Percentiles rank a stretch among this genome's conserved stretches.
Evolutionary conservation across 1,139 yeast species (phyloP).

Genomic region (Lodderomyces parapsilosis): DNA sequence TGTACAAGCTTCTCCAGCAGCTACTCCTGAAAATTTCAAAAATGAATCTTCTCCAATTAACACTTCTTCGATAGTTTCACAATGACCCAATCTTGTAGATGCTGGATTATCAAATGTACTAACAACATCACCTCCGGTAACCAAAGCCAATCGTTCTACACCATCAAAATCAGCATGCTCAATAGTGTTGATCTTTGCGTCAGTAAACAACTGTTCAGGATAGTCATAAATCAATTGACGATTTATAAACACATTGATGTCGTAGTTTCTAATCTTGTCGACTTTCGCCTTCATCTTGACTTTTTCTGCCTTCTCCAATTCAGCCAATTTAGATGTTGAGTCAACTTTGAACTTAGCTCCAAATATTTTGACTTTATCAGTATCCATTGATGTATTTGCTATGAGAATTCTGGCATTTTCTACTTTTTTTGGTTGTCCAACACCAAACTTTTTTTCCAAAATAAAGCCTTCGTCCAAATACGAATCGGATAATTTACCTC

Average conservation of each 20-base stretch:
- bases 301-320: constrained; percentile 92
- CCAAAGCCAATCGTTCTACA: constrained; percentile 92
- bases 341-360: constrained; percentile 98
- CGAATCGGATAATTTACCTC: constrained; percentile 90
- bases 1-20: constrained; percentile 96
- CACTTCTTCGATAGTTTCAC: constrained; percentile 87
- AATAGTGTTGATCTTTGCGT: constrained; percentile 81
- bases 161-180: constrained; percentile 99
- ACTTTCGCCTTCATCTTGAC: constrained; percentile 90
- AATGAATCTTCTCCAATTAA: constrained; percentile 87
- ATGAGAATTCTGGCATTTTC: constrained; percentile 84
- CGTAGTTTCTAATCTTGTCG: constrained; percentile 78
- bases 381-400: constrained; percentile 96
- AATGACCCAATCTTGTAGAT: constrained; percentile 78
- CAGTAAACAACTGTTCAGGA: constrained; percentile 94
- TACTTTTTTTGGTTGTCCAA: constrained; percentile 84
- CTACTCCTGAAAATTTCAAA: constrained; percentile 90
- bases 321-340: constrained; percentile 91
- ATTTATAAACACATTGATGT: constrained; percentile 88
- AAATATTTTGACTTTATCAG: constrained; percentile 94
- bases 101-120: constrained; percentile 96
- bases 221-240: constrained; percentile 96
- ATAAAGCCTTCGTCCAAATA: constrained; percentile 95
- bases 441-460: constrained; percentile 88
- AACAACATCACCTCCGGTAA: constrained; percentile 97